phyloP scores from a whole-genome alignment of 176 grass and related monocot species.

The Eragrostis curvula region DNA sequence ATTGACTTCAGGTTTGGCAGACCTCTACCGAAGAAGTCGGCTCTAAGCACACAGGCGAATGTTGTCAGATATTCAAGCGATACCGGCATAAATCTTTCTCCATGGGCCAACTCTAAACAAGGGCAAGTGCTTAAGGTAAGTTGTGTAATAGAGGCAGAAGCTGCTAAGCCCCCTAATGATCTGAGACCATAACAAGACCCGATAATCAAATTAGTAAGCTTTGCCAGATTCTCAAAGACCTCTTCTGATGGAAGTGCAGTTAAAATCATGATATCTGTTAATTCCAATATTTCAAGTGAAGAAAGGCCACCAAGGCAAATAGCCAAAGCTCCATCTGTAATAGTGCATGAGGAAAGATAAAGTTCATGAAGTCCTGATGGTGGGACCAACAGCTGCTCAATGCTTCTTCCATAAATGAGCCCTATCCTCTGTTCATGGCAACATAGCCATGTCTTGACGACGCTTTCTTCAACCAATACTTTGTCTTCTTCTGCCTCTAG shows the following conservation, averaged over 20 bases:
- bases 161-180: slow-evolving; percentile 20
- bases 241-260: not conserved
- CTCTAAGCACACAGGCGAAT: too few species aligned
- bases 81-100: not conserved
- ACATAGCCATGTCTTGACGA: not conserved
- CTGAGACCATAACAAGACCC: not conserved
- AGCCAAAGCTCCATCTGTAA: not conserved
- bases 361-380: not conserved
- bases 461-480: not conserved
- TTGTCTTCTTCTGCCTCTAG: not conserved
- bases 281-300: not conserved
- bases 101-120: not conserved
- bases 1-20: too few species aligned
- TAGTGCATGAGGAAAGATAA: not conserved
- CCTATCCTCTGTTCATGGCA: slow-evolving; percentile 3
- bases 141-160: not conserved
- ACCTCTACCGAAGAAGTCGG: too few species aligned
- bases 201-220: fast-evolving
- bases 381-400: fast-evolving
- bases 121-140: not conserved
- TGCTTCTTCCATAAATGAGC: not conserved
- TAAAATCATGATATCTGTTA: not conserved
- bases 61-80: too few species aligned
- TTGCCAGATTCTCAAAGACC: not conserved
- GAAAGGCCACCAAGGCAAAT: not conserved